Evolutionary conservation across 2,329 filamentous ascomycete genomes (phyloP), one percentile per base, ranked within the genome.

Genomic region (Cordyceps tenuipes): DNA sequence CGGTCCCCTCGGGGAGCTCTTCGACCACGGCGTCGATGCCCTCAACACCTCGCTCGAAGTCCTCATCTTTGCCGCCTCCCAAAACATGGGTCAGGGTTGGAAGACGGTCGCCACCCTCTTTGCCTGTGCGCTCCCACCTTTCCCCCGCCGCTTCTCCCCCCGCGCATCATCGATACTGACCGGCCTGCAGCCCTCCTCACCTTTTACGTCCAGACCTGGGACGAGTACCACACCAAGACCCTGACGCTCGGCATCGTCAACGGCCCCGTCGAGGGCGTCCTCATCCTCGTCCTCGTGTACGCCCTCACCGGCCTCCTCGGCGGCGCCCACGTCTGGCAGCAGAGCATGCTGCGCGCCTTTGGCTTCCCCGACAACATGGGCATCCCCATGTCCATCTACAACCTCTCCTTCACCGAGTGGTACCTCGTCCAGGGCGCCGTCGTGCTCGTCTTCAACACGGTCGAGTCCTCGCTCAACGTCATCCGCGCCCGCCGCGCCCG

Each of bases 191-290:
- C 89, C 7, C 84, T 93, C 62, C 79, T 95, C 68, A 97, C 94
- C n/a, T 99, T 99, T 75, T 97, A 97, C 73, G 88, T 97, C 47
- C 94, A 97, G 73, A 97, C 94, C 39, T 99, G 94, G 94, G 94
- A 99, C 70, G 94, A 97, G 73, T 99, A 97, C 76, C 93, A 97
- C 76, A 99, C 94, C 56, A 92, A 97, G 74, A 94, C 92, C 3
- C 83, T 99, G 52, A 97, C 91, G 1, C 83, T 99, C 6, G 94
- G 94, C 62, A 78, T 97, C 63, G 82, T 99, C 65, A 97, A 93
- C 64, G 94, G 94, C 0, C 94, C 94, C 4, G 94, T 99, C 43
- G 94, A 99, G 75, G 94, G 94, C 56, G 88, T 99, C 60, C 76
- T 97, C 51, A 91, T 90, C 46, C 81, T 99, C 21, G 87, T 90